These are phyloP conservation scores for Colletotrichum sp. DNA, from an alignment of 2,329 filamentous ascomycete genomes.

Conservation along the genomic window DNA sequence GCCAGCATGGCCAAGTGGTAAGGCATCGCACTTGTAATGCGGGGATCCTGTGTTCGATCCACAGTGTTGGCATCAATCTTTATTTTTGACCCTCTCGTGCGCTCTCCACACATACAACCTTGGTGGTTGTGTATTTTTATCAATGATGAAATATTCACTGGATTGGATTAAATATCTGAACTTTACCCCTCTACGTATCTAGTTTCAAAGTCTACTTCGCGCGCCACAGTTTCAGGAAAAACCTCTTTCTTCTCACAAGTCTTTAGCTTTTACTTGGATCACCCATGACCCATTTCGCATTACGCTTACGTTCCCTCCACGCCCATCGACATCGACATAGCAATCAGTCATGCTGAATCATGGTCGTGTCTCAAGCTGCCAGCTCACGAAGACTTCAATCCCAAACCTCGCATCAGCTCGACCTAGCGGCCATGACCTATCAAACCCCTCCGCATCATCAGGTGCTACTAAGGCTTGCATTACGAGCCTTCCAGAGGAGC, in stretches of 20 bases:
- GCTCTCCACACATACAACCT: background rate
- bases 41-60: conserved; percentile 38
- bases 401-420: background rate
- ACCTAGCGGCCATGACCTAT: background rate
- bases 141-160: background rate
- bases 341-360: background rate
- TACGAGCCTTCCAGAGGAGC: background rate
- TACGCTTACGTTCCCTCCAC: background rate
- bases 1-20: conserved; percentile 37
- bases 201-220: background rate
- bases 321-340: background rate
- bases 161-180: background rate
- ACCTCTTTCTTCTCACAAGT: background rate
- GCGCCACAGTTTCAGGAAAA: background rate
- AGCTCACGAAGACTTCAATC: background rate
- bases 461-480: background rate
- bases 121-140: background rate
- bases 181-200: background rate
- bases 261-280: background rate
- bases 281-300: background rate
- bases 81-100: background rate
- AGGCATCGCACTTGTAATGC: conserved; percentile 40
- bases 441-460: background rate
- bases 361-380: background rate
- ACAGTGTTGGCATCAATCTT: conserved; percentile 27